A percentile compares a stretch with the other conserved stretches of the same genome.
Conservation (phyloP, 108 stramenopile genomes). For the Pseudonitzschia multistriata region DNA sequence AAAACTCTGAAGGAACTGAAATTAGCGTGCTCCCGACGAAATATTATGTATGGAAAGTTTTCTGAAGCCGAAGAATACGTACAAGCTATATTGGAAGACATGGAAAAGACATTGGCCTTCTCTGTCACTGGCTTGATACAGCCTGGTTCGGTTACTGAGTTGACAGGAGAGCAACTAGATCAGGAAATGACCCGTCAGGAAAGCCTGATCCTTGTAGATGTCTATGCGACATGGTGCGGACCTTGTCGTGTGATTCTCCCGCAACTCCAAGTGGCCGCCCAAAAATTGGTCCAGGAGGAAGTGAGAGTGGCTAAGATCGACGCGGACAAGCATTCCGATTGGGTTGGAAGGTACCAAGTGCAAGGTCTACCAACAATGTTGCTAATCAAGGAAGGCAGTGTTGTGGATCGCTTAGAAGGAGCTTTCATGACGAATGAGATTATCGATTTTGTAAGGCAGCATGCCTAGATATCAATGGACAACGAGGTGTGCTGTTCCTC, state of each 20-base stretch:
- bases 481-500: background rate
- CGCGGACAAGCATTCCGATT: conserved; percentile 63
- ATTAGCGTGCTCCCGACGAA: conserved; percentile 52
- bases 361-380: conserved; percentile 59
- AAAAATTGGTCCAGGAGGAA: conserved; percentile 46
- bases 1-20: conserved; percentile 56
- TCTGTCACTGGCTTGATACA: conserved; percentile 52
- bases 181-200: conserved; percentile 47
- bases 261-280: conserved; percentile 60
- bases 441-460: conserved; percentile 43
- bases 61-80: conserved; percentile 57
- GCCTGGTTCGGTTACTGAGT: conserved; percentile 58
- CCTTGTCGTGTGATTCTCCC: conserved; percentile 84
- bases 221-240: conserved; percentile 90
- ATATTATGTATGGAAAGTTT: conserved; percentile 67
- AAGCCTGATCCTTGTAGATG: conserved; percentile 76
- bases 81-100: conserved; percentile 57
- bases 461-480: background rate
- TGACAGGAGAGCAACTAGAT: conserved; percentile 49
- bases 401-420: conserved; percentile 73
- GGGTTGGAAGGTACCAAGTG: conserved; percentile 50
- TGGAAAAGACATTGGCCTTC: conserved; percentile 50
- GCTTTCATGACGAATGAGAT: conserved; percentile 70
- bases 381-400: conserved; percentile 57
- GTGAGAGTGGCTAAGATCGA: conserved; percentile 81